Evolutionary conservation across 2,329 filamentous ascomycete genomes (phyloP).

Genomic region (Emmonsia crescens): DNA sequence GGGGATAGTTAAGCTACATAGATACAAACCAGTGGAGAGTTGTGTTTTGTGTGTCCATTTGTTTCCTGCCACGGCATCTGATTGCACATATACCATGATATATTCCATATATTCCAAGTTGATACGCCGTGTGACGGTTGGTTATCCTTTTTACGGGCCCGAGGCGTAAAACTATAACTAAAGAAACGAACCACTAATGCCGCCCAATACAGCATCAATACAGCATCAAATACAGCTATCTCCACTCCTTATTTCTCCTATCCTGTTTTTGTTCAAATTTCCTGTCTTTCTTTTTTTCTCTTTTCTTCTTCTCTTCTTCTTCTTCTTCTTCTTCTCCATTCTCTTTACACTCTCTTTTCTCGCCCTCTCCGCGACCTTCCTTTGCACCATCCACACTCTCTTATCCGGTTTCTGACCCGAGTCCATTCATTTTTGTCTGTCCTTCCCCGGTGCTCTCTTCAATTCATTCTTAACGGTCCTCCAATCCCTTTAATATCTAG

Average conservation of each 20-base stretch:
- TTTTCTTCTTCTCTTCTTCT: not conserved
- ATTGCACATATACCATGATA: too few species aligned
- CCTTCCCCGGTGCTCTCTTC: constrained; percentile 6
- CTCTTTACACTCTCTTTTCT: constrained; percentile 8
- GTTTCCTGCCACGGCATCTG: too few species aligned
- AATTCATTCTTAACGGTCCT: constrained; percentile 18
- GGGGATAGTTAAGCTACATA: not conserved
- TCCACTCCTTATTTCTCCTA: too few species aligned
- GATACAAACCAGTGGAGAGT: too few species aligned
- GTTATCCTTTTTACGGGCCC: too few species aligned
- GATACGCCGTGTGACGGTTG: not conserved
- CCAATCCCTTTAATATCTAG: constrained; percentile 16
- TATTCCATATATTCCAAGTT: too few species aligned
- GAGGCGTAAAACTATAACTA: too few species aligned
- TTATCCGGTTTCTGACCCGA: constrained; percentile 24
- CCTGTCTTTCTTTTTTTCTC: constrained; percentile 3
- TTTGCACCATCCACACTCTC: constrained; percentile 11
- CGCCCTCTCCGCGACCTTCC: constrained; percentile 11
- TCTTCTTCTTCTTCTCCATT: not conserved
- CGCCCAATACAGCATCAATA: not conserved
- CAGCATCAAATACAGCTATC: too few species aligned
- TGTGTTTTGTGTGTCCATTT: too few species aligned
- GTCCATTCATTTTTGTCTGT: constrained; percentile 24
- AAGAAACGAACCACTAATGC: too few species aligned
- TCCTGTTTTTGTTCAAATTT: not conserved